Percentiles rank a stretch among this genome's conserved stretches.
phyloP scores from a whole-genome alignment of 345 rosid species.

The Orychophragmus violaceus region DNA sequence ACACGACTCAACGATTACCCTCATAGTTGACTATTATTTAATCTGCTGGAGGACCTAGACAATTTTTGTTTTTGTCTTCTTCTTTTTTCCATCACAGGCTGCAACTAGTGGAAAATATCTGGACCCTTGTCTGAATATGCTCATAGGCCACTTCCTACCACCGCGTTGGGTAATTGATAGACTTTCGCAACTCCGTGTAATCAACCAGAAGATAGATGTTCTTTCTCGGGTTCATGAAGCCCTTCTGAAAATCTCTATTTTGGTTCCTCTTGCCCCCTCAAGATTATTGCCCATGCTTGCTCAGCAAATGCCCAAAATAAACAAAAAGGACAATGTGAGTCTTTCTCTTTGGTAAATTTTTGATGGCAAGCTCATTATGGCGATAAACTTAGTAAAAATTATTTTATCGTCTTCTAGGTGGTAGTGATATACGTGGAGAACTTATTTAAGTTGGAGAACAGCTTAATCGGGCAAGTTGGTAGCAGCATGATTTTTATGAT shows the following conservation, averaged over 20 bases:
- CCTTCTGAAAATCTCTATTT: conserved; percentile 43
- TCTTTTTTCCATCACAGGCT: conserved; percentile 51
- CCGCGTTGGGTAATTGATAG: conserved; percentile 30
- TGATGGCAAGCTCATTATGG: not conserved
- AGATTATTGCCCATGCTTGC: conserved; percentile 52
- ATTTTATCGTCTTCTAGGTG: conserved; percentile 25
- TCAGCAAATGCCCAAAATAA: conserved; percentile 50
- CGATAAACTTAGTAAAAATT: not conserved
- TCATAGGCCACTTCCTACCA: conserved; percentile 58
- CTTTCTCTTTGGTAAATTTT: not conserved
- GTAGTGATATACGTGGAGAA: conserved; percentile 58
- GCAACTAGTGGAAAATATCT: conserved; percentile 61
- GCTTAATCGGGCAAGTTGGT: conserved; percentile 62
- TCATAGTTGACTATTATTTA: not conserved
- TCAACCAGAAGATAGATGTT: conserved; percentile 52
- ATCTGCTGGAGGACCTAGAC: not conserved
- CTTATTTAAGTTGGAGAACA: conserved; percentile 72
- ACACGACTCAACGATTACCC: conserved; percentile 11
- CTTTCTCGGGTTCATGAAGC: conserved; percentile 66
- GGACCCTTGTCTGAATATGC: conserved; percentile 63
- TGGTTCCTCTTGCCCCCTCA: conserved; percentile 77
- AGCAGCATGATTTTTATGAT: conserved; percentile 60
- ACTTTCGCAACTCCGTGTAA: conserved; percentile 37
- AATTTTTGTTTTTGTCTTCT: not conserved
- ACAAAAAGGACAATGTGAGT: conserved; percentile 50